These are phyloP conservation scores for Lentinula detonsa DNA, from an alignment of 768 basidiomycete species.

Conservation along the genomic window DNA sequence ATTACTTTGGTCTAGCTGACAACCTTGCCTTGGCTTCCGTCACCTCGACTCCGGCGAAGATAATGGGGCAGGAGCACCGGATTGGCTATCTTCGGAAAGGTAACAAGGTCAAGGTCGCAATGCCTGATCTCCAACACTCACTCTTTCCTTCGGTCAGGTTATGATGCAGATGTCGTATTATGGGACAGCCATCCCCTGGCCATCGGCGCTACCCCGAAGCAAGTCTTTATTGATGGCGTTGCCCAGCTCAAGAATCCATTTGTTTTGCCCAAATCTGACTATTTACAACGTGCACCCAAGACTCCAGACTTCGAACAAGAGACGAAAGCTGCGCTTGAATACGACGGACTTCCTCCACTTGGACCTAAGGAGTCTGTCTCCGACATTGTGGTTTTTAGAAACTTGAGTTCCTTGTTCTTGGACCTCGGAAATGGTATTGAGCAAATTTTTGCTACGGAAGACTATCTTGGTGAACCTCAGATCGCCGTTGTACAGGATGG, in stretches of 20 bases:
- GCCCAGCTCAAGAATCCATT: constrained; percentile 51
- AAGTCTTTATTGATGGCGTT: constrained; percentile 85
- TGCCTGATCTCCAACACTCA: background rate
- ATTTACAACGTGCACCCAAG: constrained; percentile 46
- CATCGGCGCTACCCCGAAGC: constrained; percentile 71
- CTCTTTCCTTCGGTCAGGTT: constrained; percentile 30
- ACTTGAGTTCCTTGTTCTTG: constrained; percentile 49
- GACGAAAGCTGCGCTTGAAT: constrained; percentile 42
- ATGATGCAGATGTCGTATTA: constrained; percentile 71
- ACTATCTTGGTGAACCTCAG: constrained; percentile 7
- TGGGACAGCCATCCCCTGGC: constrained; percentile 77
- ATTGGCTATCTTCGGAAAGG: constrained; percentile 63
- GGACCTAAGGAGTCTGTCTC: constrained; percentile 30
- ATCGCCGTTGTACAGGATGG: constrained; percentile 52
- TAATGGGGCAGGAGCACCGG: constrained; percentile 73
- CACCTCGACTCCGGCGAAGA: constrained; percentile 63
- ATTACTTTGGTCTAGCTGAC: constrained; percentile 64
- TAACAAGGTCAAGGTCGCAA: constrained; percentile 11
- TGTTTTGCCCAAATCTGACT: constrained; percentile 40
- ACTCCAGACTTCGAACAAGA: constrained; percentile 60
- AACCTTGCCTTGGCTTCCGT: constrained; percentile 66
- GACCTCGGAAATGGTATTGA: constrained; percentile 24
- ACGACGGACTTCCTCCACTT: constrained; percentile 65
- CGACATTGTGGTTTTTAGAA: constrained; percentile 52
- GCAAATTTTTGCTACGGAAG: constrained; percentile 21